phyloP scores from a whole-genome alignment of 2,329 filamentous ascomycete species.

The Diaporthe longicolla region DNA sequence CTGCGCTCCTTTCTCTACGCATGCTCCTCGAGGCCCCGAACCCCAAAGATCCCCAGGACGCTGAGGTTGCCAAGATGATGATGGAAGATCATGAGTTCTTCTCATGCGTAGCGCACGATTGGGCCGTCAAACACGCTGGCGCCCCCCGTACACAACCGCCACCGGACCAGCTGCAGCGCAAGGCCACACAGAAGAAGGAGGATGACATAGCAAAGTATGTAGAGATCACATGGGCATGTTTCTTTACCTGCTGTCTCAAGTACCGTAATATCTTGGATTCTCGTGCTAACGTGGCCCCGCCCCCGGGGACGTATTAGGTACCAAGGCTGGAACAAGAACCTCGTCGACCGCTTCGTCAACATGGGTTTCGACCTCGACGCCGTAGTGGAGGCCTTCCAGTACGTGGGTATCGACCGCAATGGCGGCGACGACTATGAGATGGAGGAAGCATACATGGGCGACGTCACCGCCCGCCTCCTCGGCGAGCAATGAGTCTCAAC shows the following conservation, averaged over 20 bases:
- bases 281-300: conserved; percentile 36
- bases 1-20: conserved; percentile 91
- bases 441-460: conserved; percentile 91
- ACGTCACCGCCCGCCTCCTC: conserved; percentile 87
- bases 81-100: conserved; percentile 84
- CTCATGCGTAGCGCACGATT: conserved; percentile 86
- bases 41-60: conserved; percentile 96
- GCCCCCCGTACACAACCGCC: conserved; percentile 70
- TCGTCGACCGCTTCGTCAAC: conserved; percentile 85
- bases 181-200: conserved; percentile 67
- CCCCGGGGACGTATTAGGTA: conserved; percentile 68
- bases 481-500: conserved; percentile 72
- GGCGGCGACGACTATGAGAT: conserved; percentile 85
- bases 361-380: conserved; percentile 93
- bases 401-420: conserved; percentile 84
- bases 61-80: conserved; percentile 93
- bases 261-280: neutral
- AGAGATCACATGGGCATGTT: conserved; percentile 37
- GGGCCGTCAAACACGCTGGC: conserved; percentile 87
- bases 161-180: conserved; percentile 58
- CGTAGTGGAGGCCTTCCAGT: conserved; percentile 88
- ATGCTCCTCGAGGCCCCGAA: conserved; percentile 94
- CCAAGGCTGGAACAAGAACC: conserved; percentile 85
- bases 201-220: conserved; percentile 64
- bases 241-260: neutral